phyloP scores from a whole-genome alignment of 176 grass and related monocot species.

The Zoysia pacifica region DNA sequence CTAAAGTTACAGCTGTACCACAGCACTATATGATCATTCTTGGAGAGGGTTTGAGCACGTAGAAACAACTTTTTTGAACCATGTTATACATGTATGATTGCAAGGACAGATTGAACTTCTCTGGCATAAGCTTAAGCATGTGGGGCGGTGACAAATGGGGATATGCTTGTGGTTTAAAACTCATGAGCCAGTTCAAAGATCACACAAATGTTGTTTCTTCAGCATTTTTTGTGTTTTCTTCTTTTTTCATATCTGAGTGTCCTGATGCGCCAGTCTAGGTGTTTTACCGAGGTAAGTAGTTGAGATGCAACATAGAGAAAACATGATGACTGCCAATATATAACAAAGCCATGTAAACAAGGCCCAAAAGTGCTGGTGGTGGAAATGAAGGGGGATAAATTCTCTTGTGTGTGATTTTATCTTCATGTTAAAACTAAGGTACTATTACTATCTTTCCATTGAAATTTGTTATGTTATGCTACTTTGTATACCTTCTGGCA shows the following conservation, averaged over 20 bases:
- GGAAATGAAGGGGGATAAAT: background rate
- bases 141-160: background rate
- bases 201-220: background rate
- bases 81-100: too few relatives aligned
- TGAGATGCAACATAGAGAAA: background rate
- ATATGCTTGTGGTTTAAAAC: constrained; percentile 11
- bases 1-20: background rate
- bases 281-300: background rate
- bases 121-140: constrained; percentile 6
- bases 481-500: constrained; percentile 71
- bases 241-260: background rate
- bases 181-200: background rate
- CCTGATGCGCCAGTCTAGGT: background rate
- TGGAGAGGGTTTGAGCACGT: background rate
- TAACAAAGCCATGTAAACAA: background rate
- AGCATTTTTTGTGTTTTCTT: background rate
- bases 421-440: background rate
- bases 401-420: background rate
- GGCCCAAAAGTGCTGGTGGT: background rate
- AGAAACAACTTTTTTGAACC: background rate
- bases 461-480: background rate
- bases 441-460: background rate
- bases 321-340: background rate
- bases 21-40: background rate
- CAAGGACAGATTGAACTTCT: background rate